A percentile compares a stretch with the other conserved stretches of the same genome.
phyloP scores from a whole-genome alignment of 2,329 filamentous ascomycete species.

The Aspergillus sp. region DNA sequence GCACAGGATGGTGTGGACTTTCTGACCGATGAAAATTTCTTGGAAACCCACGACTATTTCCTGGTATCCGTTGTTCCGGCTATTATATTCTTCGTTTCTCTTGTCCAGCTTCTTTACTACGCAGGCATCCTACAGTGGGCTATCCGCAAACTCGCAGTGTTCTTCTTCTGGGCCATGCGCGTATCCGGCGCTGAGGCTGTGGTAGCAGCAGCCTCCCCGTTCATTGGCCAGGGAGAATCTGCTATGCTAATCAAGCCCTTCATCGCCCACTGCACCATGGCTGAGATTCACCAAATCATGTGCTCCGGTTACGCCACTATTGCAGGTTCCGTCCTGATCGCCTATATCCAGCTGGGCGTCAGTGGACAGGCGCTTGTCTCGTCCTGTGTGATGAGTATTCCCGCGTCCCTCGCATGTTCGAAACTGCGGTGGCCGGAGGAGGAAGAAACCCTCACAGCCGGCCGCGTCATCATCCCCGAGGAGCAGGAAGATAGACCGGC shows the following conservation, averaged over 20 bases:
- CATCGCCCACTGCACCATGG: constrained; percentile 78
- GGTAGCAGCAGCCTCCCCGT: constrained; percentile 87
- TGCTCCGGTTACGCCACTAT: constrained; percentile 91
- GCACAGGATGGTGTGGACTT: constrained; percentile 72
- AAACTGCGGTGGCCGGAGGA: constrained; percentile 89
- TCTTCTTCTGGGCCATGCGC: constrained; percentile 87
- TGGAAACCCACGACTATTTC: constrained; percentile 63
- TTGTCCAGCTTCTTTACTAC: constrained; percentile 86
- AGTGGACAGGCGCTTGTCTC: constrained; percentile 84
- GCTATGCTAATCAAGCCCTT: constrained; percentile 90
- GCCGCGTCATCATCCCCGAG: constrained; percentile 76
- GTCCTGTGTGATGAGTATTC: constrained; percentile 94
- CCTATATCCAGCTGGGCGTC: constrained; percentile 80
- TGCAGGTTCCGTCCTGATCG: constrained; percentile 80
- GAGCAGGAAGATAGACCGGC: constrained; percentile 69
- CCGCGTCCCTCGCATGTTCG: constrained; percentile 82
- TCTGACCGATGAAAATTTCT: constrained; percentile 54
- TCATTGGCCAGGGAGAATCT: constrained; percentile 92
- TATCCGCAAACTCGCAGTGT: constrained; percentile 78
- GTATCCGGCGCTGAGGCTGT: constrained; percentile 93
- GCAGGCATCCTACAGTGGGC: constrained; percentile 84
- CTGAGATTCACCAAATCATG: constrained; percentile 91
- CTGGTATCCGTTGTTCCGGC: constrained; percentile 78
- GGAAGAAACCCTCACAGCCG: constrained; percentile 81
- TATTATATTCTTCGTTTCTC: constrained; percentile 92